These are phyloP conservation scores for Raddia guianensis DNA, from an alignment of 176 grass and related monocot genomes.

Conservation along the genomic window DNA sequence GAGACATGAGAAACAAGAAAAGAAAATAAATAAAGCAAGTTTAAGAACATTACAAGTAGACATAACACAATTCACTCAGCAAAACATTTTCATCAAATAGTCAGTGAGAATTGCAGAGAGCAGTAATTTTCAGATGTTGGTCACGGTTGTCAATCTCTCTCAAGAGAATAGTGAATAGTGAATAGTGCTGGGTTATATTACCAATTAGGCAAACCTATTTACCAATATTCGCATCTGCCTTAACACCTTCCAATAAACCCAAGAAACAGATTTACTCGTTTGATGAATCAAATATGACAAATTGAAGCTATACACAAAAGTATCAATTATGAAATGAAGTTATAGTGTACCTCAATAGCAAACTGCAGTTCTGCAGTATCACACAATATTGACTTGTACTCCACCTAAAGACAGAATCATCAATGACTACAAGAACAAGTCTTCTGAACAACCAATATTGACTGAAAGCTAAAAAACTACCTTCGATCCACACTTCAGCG, in stretches of 20 bases:
- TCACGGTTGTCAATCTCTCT: background rate
- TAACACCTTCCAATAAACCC: background rate
- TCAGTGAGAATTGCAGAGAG: conserved; percentile 13
- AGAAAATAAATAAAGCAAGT: background rate
- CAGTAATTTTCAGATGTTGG: conserved; percentile 2
- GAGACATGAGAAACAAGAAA: conserved; percentile 14
- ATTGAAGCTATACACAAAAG: background rate
- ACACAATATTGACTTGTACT: conserved; percentile 67
- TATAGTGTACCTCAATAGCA: conserved; percentile 75
- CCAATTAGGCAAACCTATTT: background rate
- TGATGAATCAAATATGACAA: conserved; percentile 8
- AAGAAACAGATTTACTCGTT: background rate
- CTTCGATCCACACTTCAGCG: conserved; percentile 87
- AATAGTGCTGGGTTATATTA: conserved; percentile 7
- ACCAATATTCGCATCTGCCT: background rate
- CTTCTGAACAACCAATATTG: conserved; percentile 4
- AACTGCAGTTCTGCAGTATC: conserved; percentile 80
- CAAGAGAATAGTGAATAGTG: conserved; percentile 1
- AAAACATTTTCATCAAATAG: background rate
- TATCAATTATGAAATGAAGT: conserved; percentile 6
- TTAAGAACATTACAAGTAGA: conserved; percentile 4
- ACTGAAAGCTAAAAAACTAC: conserved; percentile 44
- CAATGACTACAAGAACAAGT: conserved; percentile 21
- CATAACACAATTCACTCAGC: background rate
- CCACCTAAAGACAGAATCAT: conserved; percentile 63